These are phyloP conservation scores for Pyrenopolyporus hunteri DNA, from an alignment of 495 filamentous ascomycete species.

Conservation along the genomic window DNA sequence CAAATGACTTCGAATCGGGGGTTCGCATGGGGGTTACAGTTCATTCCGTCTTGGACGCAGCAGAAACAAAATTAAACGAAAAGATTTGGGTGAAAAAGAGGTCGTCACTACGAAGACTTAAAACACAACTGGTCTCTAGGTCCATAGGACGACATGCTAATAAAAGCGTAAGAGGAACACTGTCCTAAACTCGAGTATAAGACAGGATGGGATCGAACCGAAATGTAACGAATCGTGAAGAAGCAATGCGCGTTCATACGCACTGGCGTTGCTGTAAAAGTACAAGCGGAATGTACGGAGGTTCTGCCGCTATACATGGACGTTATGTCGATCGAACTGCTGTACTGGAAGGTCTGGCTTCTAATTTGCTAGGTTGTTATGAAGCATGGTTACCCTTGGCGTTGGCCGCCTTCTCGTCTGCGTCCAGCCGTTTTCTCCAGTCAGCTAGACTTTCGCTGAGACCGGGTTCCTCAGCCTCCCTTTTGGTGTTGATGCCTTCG, in stretches of 20 bases:
- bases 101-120: conserved; percentile 4
- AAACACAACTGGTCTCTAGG: conserved; percentile 3
- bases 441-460: conserved; percentile 74
- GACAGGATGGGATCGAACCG: conserved; percentile 21
- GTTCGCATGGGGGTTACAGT: conserved; percentile 24
- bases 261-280: conserved; percentile 3
- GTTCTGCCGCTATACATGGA: no score
- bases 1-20: conserved; percentile 9
- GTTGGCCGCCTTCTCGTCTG: conserved; percentile 54
- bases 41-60: conserved; percentile 30
- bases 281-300: conserved; percentile 17
- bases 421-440: conserved; percentile 76
- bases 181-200: conserved; percentile 7
- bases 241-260: conserved; percentile 13
- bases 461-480: conserved; percentile 53
- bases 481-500: conserved; percentile 63
- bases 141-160: conserved; percentile 13
- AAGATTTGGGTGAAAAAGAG: neutral
- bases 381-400: conserved; percentile 30
- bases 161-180: conserved; percentile 3
- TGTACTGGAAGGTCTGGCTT: neutral
- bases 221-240: conserved; percentile 3
- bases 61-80: conserved; percentile 4
- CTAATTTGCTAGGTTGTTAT: neutral
- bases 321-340: neutral